Evolutionary conservation across 345 rosid genomes (phyloP).

Genomic region (Eutrema japonicum): DNA sequence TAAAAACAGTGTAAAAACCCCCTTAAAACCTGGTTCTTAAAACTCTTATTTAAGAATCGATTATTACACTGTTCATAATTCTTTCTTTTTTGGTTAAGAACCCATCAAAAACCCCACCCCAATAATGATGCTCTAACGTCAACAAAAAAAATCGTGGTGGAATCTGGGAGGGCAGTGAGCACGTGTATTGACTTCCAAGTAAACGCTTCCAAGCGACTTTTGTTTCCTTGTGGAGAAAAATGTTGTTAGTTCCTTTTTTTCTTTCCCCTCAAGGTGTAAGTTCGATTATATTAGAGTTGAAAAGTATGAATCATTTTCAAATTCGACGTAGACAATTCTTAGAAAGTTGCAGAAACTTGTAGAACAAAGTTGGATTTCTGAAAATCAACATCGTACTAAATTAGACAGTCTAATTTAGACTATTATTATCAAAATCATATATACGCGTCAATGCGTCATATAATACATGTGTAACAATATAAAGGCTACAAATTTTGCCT

Average conservation of each 20-base stretch:
- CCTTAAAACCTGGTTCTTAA: too few species aligned
- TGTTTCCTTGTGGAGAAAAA: conserved; percentile 19
- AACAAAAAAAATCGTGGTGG: neutral
- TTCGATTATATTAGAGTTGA: neutral
- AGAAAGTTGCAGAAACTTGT: conserved; percentile 19
- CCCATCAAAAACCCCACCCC: too few species aligned
- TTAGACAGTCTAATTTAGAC: neutral
- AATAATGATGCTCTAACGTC: too few species aligned
- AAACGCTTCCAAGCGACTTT: conserved; percentile 38
- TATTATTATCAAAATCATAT: neutral
- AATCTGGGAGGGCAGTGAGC: conserved; percentile 2
- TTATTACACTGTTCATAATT: too few species aligned
- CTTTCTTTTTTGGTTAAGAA: too few species aligned
- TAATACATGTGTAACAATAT: neutral
- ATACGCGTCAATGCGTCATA: too few species aligned
- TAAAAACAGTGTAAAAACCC: too few species aligned
- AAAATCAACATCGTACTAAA: conserved; percentile 24
- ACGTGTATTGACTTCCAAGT: conserved; percentile 44
- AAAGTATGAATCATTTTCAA: neutral
- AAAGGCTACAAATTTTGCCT: neutral
- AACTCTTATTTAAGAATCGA: too few species aligned
- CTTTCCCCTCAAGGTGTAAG: neutral
- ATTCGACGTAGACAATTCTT: neutral
- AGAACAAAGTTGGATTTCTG: conserved; percentile 11
- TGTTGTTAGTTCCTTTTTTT: neutral